Conservation (phyloP, 495 filamentous ascomycete species). For the Cercophora sp. region DNA sequence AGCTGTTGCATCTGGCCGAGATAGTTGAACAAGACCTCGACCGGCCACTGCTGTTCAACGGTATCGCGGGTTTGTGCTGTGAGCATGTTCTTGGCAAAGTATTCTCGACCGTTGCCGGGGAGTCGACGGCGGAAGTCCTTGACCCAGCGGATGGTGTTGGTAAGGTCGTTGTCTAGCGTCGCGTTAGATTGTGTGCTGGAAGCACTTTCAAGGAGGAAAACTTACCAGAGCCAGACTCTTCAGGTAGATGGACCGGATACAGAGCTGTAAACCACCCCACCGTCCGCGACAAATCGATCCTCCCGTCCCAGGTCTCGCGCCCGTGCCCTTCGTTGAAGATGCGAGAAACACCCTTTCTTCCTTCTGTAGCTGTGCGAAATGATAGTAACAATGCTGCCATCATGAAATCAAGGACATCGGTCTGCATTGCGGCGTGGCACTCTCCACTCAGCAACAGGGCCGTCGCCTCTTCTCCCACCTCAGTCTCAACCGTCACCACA, state of each 20-base stretch:
- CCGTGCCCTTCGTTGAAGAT: conserved; percentile 39
- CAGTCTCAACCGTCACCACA: neutral
- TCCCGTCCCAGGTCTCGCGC: conserved; percentile 25
- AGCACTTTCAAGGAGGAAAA: neutral
- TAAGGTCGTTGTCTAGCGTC: conserved; percentile 10
- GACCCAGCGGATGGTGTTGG: conserved; percentile 22
- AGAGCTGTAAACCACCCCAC: conserved; percentile 34
- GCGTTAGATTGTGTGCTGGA: neutral
- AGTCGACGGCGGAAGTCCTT: conserved; percentile 27
- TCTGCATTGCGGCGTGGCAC: conserved; percentile 45
- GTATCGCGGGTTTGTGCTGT: conserved; percentile 32
- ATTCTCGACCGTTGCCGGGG: conserved; percentile 29
- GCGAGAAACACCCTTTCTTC: conserved; percentile 34
- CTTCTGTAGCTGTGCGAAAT: conserved; percentile 34
- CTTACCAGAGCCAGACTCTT: conserved; percentile 21
- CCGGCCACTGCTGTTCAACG: conserved; percentile 42
- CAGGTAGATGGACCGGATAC: conserved; percentile 30
- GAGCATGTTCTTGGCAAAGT: conserved; percentile 36
- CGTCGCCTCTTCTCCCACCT: conserved; percentile 44
- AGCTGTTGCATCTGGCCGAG: conserved; percentile 42
- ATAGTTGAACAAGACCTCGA: conserved; percentile 62
- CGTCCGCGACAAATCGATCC: conserved; percentile 21
- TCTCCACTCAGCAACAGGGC: conserved; percentile 36
- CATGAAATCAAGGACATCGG: conserved; percentile 52
- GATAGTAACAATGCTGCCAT: conserved; percentile 49